Percentiles rank a stretch among this genome's conserved stretches.
phyloP scores from a whole-genome alignment of 441 rosid genomes.

The Erodium chrysanthum region DNA sequence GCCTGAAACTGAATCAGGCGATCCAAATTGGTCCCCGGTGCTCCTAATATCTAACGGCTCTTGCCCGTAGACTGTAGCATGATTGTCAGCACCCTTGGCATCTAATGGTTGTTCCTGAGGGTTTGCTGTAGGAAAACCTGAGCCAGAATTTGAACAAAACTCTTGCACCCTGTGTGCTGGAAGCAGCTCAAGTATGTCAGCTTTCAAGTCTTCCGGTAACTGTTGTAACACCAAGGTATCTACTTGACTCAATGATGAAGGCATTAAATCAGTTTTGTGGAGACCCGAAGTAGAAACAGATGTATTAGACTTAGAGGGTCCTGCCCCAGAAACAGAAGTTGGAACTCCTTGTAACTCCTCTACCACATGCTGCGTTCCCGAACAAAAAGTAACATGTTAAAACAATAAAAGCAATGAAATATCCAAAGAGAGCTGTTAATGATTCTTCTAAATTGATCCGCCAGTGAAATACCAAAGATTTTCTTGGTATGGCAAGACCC shows the following conservation, averaged over 20 bases:
- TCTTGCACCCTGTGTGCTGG: conserved; percentile 2
- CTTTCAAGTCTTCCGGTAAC: not conserved
- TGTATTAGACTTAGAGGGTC: conserved; percentile 22
- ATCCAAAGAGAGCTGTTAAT: not conserved
- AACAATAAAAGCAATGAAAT: conserved; percentile 9
- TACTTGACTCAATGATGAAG: conserved; percentile 70
- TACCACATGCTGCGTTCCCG: conserved; percentile 25
- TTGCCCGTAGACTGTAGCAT: too few species aligned
- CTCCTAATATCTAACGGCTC: conserved; percentile 12
- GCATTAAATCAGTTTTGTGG: conserved; percentile 47
- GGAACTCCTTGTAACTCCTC: conserved; percentile 22
- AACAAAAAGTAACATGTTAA: conserved; percentile 10
- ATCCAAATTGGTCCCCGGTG: conserved; percentile 27
- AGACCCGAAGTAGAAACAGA: conserved; percentile 17
- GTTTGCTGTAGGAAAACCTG: too few species aligned
- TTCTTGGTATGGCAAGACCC: not conserved
- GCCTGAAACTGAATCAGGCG: conserved; percentile 17
- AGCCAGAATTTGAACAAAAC: not conserved
- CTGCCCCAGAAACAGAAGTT: conserved; percentile 21
- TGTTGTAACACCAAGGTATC: conserved; percentile 66
- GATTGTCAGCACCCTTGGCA: too few species aligned
- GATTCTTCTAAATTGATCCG: not conserved
- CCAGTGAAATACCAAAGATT: not conserved
- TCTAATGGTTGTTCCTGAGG: too few species aligned
- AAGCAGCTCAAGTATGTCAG: not conserved